Conservation (phyloP, 2,329 filamentous ascomycete genomes). For the Diplodia corticola region DNA sequence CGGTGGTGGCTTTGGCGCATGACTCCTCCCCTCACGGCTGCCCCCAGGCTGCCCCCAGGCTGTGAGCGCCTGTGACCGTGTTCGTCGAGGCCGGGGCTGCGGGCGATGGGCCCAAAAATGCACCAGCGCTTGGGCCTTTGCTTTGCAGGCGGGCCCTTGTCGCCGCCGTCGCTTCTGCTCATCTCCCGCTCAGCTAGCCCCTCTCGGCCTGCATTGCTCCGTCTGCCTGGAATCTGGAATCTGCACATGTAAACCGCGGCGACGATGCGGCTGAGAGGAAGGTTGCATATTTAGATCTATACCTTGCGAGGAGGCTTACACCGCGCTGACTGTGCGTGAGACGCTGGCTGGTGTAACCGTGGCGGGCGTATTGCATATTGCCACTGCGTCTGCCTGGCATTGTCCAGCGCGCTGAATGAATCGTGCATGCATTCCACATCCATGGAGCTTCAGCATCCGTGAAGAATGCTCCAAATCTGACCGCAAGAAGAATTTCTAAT, state of each 20-base stretch:
- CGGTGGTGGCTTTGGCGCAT: slow-evolving; percentile 14
- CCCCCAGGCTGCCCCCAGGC: not conserved
- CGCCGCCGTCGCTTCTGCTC: not conserved
- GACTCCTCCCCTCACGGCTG: not conserved
- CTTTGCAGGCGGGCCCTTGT: not conserved
- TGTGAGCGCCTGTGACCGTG: not conserved
- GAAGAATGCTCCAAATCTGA: not conserved
- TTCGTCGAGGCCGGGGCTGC: not conserved
- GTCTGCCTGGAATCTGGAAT: no score
- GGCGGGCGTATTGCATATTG: no score
- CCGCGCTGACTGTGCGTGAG: slow-evolving; percentile 2
- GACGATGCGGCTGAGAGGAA: not conserved
- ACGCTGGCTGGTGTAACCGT: not conserved
- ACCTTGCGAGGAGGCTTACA: not conserved
- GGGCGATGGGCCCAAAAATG: not conserved
- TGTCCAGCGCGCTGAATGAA: not conserved
- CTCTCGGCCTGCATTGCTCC: not conserved
- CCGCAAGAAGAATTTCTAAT: not conserved
- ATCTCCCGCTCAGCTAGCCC: slow-evolving; percentile 5
- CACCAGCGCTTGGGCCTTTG: slow-evolving; percentile 1
- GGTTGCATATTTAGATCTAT: not conserved
- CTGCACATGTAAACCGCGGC: not conserved
- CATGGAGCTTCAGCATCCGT: not conserved
- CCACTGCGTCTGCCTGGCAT: not conserved
- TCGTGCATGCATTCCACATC: not conserved